Conservation (phyloP, 1,284 basidiomycete species). For the Rhodofomes roseus region DNA sequence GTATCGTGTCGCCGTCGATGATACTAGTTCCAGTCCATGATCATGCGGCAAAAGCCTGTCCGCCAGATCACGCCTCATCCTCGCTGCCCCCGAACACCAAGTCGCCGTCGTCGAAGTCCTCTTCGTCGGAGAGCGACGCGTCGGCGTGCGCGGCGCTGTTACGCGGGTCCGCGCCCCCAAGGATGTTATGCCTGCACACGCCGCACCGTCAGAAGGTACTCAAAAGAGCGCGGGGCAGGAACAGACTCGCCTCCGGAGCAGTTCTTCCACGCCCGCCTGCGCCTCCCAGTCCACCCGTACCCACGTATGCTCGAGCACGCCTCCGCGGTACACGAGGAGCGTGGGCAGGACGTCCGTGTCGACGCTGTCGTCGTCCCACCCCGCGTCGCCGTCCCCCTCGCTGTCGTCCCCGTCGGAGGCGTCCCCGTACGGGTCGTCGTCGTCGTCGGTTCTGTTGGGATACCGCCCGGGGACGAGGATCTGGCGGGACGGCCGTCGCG, state of each 20-base stretch:
- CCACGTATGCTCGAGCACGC: slow-evolving; percentile 81
- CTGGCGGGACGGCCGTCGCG: slow-evolving; percentile 22
- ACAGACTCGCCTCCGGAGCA: slow-evolving; percentile 54
- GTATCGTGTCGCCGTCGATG: too few relatives aligned
- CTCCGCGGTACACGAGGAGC: slow-evolving; percentile 75
- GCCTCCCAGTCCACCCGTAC: slow-evolving; percentile 86
- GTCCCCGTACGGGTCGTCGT: slow-evolving; percentile 43
- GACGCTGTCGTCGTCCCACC: slow-evolving; percentile 53
- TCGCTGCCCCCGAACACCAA: slow-evolving; percentile 30
- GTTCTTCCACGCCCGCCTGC: slow-evolving; percentile 58
- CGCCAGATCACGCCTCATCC: slow-evolving; percentile 19
- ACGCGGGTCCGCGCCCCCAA: slow-evolving; percentile 30
- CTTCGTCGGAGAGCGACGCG: slow-evolving; percentile 42
- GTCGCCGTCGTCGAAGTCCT: slow-evolving; percentile 32
- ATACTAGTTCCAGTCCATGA: too few relatives aligned
- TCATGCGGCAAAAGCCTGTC: neutral
- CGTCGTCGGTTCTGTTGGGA: slow-evolving; percentile 24
- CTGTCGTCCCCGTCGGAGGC: slow-evolving; percentile 28
- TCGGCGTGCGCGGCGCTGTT: slow-evolving; percentile 21
- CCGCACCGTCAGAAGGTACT: neutral
- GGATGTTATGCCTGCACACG: slow-evolving; percentile 40
- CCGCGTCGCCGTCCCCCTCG: slow-evolving; percentile 32
- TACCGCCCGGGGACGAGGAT: slow-evolving; percentile 17
- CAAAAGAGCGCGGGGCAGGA: too few relatives aligned
- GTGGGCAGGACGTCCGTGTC: slow-evolving; percentile 84